Conservation (phyloP, 2,329 filamentous ascomycete genomes). For the Aureobasidium vineae region DNA sequence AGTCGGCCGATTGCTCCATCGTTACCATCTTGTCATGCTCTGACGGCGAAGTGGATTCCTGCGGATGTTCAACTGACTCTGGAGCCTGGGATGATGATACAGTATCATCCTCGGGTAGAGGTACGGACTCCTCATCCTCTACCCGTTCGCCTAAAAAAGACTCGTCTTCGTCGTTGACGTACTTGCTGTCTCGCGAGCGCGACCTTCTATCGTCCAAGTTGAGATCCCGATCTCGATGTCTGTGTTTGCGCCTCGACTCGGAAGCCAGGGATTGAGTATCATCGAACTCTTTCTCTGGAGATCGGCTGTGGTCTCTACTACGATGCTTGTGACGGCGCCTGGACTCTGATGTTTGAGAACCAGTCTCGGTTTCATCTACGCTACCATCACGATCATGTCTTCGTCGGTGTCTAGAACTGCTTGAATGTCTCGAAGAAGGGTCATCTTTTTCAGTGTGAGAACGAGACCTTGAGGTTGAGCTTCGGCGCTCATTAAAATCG, state of each 20-base stretch:
- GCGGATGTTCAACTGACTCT: constrained; percentile 20
- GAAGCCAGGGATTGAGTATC: background rate
- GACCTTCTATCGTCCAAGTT: background rate
- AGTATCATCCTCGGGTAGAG: constrained; percentile 41
- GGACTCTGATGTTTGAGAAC: constrained; percentile 25
- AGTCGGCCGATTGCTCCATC: background rate
- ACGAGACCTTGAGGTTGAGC: constrained; percentile 30
- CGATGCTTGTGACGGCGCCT: constrained; percentile 15
- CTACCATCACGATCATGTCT: constrained; percentile 29
- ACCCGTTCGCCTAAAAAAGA: constrained; percentile 66
- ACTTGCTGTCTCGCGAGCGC: background rate
- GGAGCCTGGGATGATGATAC: constrained; percentile 31
- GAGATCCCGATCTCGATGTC: constrained; percentile 13
- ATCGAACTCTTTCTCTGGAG: background rate
- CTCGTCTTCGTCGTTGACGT: constrained; percentile 38
- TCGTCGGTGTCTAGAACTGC: constrained; percentile 29
- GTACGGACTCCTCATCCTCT: constrained; percentile 56
- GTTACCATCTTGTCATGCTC: background rate
- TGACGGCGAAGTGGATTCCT: background rate
- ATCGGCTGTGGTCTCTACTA: constrained; percentile 2
- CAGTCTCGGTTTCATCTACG: constrained; percentile 30
- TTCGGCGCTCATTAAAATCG: constrained; percentile 27
- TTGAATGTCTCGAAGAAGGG: constrained; percentile 29
- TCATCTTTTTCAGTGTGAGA: constrained; percentile 32
- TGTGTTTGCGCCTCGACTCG: constrained; percentile 23